Evolutionary conservation across 352 stramenopile genomes (phyloP).

Genomic region (Phytopythium vexans): DNA sequence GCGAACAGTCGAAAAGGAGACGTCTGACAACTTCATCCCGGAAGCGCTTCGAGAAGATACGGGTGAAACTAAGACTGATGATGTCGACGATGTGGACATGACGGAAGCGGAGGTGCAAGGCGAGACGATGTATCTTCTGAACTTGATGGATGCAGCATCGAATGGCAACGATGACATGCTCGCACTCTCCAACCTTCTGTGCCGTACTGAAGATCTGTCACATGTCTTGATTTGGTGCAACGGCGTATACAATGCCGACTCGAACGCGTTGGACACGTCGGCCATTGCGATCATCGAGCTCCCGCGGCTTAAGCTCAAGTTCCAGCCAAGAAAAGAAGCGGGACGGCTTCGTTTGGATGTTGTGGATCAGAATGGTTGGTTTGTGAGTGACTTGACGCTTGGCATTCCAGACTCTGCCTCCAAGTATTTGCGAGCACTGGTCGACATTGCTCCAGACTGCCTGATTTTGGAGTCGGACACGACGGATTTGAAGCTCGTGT

Average conservation of each 20-base stretch:
- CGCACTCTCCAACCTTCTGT: constrained; percentile 88
- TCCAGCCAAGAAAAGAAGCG: constrained; percentile 67
- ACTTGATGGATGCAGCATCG: constrained; percentile 85
- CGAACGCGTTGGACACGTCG: constrained; percentile 14
- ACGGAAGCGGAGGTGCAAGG: constrained; percentile 45
- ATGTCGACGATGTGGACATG: constrained; percentile 53
- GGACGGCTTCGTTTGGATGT: constrained; percentile 58
- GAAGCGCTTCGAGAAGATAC: constrained; percentile 11
- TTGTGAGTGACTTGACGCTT: constrained; percentile 67
- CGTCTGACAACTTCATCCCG: neutral
- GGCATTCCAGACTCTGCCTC: constrained; percentile 22
- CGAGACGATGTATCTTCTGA: constrained; percentile 91
- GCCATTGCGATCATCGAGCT: constrained; percentile 96
- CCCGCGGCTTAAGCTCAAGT: constrained; percentile 95
- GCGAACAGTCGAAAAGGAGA: constrained; percentile 3
- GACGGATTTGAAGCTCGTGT: constrained; percentile 73
- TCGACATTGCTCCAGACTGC: constrained; percentile 55
- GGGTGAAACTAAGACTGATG: constrained; percentile 47
- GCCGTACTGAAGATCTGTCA: constrained; percentile 94
- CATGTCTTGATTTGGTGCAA: constrained; percentile 96
- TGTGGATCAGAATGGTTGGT: constrained; percentile 83
- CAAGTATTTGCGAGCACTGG: constrained; percentile 48
- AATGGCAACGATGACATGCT: constrained; percentile 28
- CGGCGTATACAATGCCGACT: constrained; percentile 1
- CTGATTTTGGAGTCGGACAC: constrained; percentile 78